Evolutionary conservation across 768 basidiomycete genomes (phyloP), one percentile per base, ranked within the genome.

Genomic region (Tricholoma matsutake): DNA sequence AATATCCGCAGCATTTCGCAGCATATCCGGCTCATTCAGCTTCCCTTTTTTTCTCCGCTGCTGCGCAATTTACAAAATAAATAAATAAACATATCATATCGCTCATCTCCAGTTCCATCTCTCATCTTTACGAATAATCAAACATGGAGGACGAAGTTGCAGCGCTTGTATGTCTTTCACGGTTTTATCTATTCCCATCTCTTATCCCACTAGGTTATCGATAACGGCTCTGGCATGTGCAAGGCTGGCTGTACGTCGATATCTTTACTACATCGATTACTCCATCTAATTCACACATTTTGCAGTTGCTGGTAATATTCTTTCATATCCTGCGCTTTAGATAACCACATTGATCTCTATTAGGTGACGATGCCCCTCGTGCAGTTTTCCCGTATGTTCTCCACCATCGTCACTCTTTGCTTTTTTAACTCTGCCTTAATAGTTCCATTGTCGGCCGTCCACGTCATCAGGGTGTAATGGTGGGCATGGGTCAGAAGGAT

Each of bases 221-320:
- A 94, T 78, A 92, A 92, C 76, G 94, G 93, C 73, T 98, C 96
- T 73, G 96, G 96, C 79, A 98, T 98, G 96, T 98, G 96, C 90
- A 98, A 98, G 83, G 96, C 96, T 86, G 96, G 97, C 79, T 94
- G 92, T 93, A 75, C 69, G 90, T 88, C 39, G 65, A n/a, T 67
- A 47, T 25, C n/a, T 68, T 59, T 59, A 28, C 32, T 55, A 60
- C 62, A 61, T 56, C 56, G 63, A 54, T 63, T 54, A 39, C 25
- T 22, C 34, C 16, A 71, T 70, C 65, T 71, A 53, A 68, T 59
- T 35, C 63, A 53, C 58, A 20, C 51, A 52, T 56, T 65, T 45
- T 66, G 60, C 68, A 89, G 87, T 88, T 76, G 86, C 87, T 81
- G 88, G 86, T 86, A 80, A 70, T 63, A 60, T 22, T 8, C 22